Percentiles rank a stretch among this genome's conserved stretches.
Conservation (phyloP, 306 rosid species). For the Aeschynomene evenia region DNA sequence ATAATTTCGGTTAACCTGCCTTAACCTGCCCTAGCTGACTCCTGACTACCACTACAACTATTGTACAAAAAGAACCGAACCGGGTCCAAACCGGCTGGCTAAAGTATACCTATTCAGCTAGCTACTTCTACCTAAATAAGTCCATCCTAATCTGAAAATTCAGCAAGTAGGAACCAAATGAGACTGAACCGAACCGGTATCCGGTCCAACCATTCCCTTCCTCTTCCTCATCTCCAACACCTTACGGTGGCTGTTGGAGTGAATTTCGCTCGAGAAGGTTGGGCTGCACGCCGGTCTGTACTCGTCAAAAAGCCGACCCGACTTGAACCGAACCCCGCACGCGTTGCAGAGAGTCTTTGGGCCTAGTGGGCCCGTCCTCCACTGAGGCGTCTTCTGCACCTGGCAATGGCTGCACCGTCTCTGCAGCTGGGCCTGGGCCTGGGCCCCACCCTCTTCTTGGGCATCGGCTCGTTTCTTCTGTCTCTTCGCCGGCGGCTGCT, state of each 20-base stretch:
- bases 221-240: slow-evolving; percentile 82
- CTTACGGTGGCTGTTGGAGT: slow-evolving; percentile 89
- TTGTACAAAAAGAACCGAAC: slow-evolving; percentile 33
- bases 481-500: slow-evolving; percentile 62
- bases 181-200: slow-evolving; percentile 32
- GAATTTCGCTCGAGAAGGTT: slow-evolving; percentile 61
- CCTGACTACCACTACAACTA: slow-evolving; percentile 26
- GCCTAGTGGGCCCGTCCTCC: slow-evolving; percentile 93
- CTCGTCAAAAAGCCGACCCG: slow-evolving; percentile 89
- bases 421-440: slow-evolving; percentile 46
- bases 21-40: not conserved
- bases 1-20: slow-evolving; percentile 24
- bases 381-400: slow-evolving; percentile 92
- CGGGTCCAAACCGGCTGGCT: slow-evolving; percentile 33
- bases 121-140: not conserved
- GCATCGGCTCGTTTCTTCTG: slow-evolving; percentile 56
- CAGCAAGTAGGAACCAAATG: slow-evolving; percentile 51
- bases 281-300: slow-evolving; percentile 98
- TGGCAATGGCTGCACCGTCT: slow-evolving; percentile 89
- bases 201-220: slow-evolving; percentile 51
- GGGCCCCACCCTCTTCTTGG: slow-evolving; percentile 38
- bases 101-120: slow-evolving; percentile 24
- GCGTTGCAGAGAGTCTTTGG: slow-evolving; percentile 92
- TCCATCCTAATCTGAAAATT: slow-evolving; percentile 2
- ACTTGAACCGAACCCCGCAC: slow-evolving; percentile 90